Evolutionary conservation across 148 eudicot species (phyloP).

Genomic region (Talinum fruticosum): DNA sequence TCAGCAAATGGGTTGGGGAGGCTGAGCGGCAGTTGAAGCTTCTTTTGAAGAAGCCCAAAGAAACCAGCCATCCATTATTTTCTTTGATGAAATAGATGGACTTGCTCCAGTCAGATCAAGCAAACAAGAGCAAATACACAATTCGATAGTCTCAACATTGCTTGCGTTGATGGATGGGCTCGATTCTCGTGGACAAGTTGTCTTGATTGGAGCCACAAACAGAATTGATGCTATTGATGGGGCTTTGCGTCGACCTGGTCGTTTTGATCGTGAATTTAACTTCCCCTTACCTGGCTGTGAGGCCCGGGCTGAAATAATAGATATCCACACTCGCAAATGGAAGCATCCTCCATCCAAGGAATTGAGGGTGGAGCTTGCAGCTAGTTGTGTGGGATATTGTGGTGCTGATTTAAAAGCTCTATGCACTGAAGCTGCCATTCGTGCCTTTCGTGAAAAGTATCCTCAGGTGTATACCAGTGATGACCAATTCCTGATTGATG

Average conservation of each 20-base stretch:
- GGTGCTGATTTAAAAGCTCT: conserved; percentile 99
- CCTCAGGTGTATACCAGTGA: conserved; percentile 99
- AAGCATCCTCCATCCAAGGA: conserved; percentile 81
- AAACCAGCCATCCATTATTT: conserved; percentile 96
- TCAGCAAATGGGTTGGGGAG: conserved; percentile 99
- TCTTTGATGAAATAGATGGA: conserved; percentile 98
- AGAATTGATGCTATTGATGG: conserved; percentile 99
- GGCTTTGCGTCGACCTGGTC: conserved; percentile 98
- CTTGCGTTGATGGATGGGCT: conserved; percentile 99
- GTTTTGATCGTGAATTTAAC: conserved; percentile 95
- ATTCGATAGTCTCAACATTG: conserved; percentile 95
- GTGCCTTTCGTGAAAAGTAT: conserved; percentile 95
- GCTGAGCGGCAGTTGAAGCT: conserved; percentile 94
- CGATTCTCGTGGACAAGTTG: conserved; percentile 98
- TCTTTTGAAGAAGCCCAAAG: conserved; percentile 97
- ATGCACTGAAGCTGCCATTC: conserved; percentile 99
- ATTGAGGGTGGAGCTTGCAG: conserved; percentile 84
- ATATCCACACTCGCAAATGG: conserved; percentile 98
- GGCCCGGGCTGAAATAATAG: conserved; percentile 92
- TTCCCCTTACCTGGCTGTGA: conserved; percentile 96
- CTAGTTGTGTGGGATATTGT: conserved; percentile 99
- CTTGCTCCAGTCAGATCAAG: conserved; percentile 99
- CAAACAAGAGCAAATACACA: conserved; percentile 99
- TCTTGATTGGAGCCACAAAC: conserved; percentile 96
- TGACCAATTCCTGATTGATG: conserved; percentile 93